Conservation (phyloP, 1,284 basidiomycete genomes). For the Puccinia triticina region DNA sequence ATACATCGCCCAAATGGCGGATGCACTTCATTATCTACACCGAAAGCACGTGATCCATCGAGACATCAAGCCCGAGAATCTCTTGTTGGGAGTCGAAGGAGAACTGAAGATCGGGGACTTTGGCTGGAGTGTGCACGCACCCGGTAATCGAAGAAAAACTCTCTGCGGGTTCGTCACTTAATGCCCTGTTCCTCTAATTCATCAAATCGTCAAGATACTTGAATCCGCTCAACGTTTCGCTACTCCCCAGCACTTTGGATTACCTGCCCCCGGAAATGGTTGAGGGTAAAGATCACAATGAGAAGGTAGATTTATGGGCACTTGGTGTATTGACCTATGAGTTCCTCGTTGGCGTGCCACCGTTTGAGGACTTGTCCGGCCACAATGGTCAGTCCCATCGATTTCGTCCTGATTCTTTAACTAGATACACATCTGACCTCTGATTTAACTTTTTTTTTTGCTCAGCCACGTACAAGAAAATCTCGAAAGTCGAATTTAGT, state of each 20-base stretch:
- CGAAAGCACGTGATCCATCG: constrained; percentile 96
- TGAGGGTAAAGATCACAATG: constrained; percentile 80
- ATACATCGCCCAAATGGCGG: constrained; percentile 98
- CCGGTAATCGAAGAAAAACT: constrained; percentile 69
- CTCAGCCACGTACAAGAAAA: constrained; percentile 81
- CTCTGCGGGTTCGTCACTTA: constrained; percentile 45
- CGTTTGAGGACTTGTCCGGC: constrained; percentile 85
- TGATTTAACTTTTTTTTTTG: constrained; percentile 3
- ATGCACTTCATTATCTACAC: constrained; percentile 90
- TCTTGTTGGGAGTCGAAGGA: constrained; percentile 90
- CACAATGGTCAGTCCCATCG: constrained; percentile 67
- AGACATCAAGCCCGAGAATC: constrained; percentile 98
- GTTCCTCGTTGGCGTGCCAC: constrained; percentile 86
- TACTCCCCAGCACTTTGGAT: constrained; percentile 88
- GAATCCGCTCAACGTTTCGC: constrained; percentile 68
- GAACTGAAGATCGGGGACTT: constrained; percentile 99
- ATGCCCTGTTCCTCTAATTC: constrained; percentile 2
- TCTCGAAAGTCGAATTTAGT: constrained; percentile 77
- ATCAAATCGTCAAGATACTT: not conserved
- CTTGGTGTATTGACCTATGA: constrained; percentile 94
- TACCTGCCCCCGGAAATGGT: constrained; percentile 99
- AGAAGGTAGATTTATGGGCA: constrained; percentile 95
- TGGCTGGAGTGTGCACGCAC: constrained; percentile 98
- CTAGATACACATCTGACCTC: constrained; percentile 22
- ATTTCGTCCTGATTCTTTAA: not conserved